A percentile compares a stretch with the other conserved stretches of the same genome.
Conservation (phyloP, 2,329 filamentous ascomycete species). For the Gnomoniopsis smithogilvyi region DNA sequence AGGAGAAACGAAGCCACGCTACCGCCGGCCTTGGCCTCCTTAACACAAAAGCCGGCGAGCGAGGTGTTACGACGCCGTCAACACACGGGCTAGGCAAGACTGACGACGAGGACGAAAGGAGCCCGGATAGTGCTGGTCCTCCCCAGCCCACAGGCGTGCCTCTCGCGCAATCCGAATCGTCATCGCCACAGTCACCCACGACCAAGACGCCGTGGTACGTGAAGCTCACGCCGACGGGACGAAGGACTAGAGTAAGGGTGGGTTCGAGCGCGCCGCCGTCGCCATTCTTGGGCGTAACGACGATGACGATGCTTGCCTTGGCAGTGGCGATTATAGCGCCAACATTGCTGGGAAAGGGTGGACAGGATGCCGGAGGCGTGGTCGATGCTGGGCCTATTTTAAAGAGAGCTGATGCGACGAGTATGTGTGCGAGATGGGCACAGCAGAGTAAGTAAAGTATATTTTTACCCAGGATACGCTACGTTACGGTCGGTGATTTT, state of each 20-base stretch:
- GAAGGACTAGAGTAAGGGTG: conserved; percentile 40
- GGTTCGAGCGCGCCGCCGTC: conserved; percentile 41
- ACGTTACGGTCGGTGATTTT: too few relatives aligned
- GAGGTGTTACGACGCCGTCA: conserved; percentile 20
- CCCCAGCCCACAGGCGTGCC: neutral
- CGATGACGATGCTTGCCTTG: conserved; percentile 45
- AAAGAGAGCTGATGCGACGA: conserved; percentile 45
- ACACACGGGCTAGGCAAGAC: conserved; percentile 8
- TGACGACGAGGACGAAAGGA: neutral
- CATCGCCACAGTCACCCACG: conserved; percentile 17
- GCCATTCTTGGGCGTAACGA: conserved; percentile 37
- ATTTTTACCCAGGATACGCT: neutral
- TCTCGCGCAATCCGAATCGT: conserved; percentile 9
- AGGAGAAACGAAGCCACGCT: conserved; percentile 21
- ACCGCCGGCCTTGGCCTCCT: conserved; percentile 23
- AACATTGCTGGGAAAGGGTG: conserved; percentile 40
- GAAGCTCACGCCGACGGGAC: conserved; percentile 34
- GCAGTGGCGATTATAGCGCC: conserved; percentile 50
- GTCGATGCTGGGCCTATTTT: conserved; percentile 47
- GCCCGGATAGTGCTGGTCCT: neutral
- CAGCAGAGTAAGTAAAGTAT: conserved; percentile 49
- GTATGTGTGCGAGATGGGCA: conserved; percentile 63
- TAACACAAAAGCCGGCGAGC: conserved; percentile 10
- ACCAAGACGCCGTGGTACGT: conserved; percentile 38
- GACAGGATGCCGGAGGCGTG: conserved; percentile 32